phyloP scores from a whole-genome alignment of 768 basidiomycete genomes.

The Pleurotus cornucopiae region DNA sequence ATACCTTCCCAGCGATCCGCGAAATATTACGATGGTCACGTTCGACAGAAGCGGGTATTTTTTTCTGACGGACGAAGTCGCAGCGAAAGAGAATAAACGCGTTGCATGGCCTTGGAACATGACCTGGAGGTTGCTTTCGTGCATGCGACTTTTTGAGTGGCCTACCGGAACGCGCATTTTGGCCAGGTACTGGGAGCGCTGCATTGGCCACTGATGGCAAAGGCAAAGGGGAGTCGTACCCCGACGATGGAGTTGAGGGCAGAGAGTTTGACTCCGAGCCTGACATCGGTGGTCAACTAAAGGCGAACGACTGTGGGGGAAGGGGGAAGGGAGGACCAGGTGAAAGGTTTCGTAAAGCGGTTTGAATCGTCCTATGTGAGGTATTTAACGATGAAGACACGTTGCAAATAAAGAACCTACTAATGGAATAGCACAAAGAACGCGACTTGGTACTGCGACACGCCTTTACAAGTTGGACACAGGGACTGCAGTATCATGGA shows the following conservation, averaged over 20 bases:
- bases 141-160: conserved; percentile 28
- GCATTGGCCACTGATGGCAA: not conserved
- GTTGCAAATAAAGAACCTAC: conserved; percentile 9
- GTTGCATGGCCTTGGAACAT: conserved; percentile 71
- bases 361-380: not conserved
- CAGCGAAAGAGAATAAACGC: conserved; percentile 80
- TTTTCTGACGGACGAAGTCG: conserved; percentile 62
- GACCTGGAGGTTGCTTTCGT: conserved; percentile 42
- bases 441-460: not conserved
- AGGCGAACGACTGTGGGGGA: not conserved
- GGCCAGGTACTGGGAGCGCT: not conserved
- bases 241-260: not conserved
- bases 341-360: conserved; percentile 1
- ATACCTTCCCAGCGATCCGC: conserved; percentile 61
- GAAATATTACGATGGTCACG: conserved; percentile 67
- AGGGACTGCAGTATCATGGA: not conserved
- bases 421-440: conserved; percentile 6
- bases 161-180: not conserved
- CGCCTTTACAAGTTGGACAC: no score
- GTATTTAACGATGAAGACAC: conserved; percentile 8
- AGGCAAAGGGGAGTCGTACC: not conserved
- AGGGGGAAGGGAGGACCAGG: not conserved
- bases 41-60: conserved; percentile 50
- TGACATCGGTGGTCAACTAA: not conserved
- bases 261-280: not conserved